Conservation (phyloP, 345 rosid genomes). For the Citropsis articulata region DNA sequence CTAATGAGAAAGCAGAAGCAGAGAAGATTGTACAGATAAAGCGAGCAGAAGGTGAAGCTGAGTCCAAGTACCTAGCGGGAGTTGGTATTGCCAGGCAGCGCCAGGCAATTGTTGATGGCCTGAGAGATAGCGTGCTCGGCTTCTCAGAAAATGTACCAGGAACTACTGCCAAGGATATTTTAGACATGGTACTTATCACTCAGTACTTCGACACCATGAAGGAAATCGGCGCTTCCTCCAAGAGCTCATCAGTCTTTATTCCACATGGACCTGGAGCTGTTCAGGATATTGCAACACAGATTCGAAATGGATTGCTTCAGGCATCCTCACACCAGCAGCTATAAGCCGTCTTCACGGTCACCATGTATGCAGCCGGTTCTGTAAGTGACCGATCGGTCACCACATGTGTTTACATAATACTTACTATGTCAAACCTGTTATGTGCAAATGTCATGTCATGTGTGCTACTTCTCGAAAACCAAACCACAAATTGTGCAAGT, state of each 20-base stretch:
- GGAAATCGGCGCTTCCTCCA: constrained; percentile 31
- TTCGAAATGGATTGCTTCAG: constrained; percentile 29
- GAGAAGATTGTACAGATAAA: constrained; percentile 57
- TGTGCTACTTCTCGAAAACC: no score
- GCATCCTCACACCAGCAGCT: constrained; percentile 7
- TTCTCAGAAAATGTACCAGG: constrained; percentile 54
- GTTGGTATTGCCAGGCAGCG: constrained; percentile 54
- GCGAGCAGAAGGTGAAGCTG: constrained; percentile 56
- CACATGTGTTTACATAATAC: no score
- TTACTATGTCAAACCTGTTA: background rate
- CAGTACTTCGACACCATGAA: constrained; percentile 31
- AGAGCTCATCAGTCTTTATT: constrained; percentile 27
- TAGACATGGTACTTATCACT: constrained; percentile 30
- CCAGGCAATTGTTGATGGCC: constrained; percentile 59
- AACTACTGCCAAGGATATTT: constrained; percentile 31
- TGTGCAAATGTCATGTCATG: no score
- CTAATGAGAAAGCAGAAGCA: constrained; percentile 56
- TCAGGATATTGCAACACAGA: constrained; percentile 25
- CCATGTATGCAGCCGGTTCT: no score
- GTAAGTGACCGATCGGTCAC: no score
- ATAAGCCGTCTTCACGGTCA: background rate
- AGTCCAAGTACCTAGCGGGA: constrained; percentile 51
- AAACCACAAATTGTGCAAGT: no score
- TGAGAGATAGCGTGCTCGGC: constrained; percentile 55
- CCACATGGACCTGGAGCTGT: constrained; percentile 37